Conservation (phyloP, 345 rosid genomes). For the Microcos paniculata region DNA sequence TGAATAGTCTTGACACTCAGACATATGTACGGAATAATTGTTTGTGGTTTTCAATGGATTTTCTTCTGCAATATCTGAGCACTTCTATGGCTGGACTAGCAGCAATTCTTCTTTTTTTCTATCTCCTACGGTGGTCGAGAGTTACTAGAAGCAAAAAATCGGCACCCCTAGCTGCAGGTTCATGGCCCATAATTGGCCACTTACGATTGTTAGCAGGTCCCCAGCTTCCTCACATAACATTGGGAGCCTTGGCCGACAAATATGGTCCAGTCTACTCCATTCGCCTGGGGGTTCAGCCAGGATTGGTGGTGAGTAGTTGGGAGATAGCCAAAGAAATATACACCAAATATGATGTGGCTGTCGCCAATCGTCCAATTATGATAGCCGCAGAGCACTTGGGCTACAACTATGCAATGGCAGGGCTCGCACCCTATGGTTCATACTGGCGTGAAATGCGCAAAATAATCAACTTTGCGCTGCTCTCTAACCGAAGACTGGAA, state of each 20-base stretch:
- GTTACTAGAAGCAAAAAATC: not conserved
- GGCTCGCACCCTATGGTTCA: conserved; percentile 26
- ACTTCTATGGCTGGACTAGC: not conserved
- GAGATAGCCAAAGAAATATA: conserved; percentile 39
- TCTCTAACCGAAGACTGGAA: conserved; percentile 30
- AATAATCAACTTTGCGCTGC: conserved; percentile 25
- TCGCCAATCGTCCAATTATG: conserved; percentile 31
- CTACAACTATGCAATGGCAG: conserved; percentile 29
- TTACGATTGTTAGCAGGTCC: conserved; percentile 1
- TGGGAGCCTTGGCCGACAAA: conserved; percentile 38
- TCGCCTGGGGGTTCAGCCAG: conserved; percentile 31
- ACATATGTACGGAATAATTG: not conserved
- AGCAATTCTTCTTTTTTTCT: not conserved
- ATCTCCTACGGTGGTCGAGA: not conserved
- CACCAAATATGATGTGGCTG: conserved; percentile 32
- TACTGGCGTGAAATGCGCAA: conserved; percentile 42
- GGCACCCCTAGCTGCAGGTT: conserved; percentile 9
- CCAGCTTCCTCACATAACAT: conserved; percentile 29
- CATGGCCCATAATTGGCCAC: conserved; percentile 19
- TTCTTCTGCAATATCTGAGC: not conserved
- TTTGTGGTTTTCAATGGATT: not conserved
- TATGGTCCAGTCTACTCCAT: conserved; percentile 42
- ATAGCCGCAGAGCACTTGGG: conserved; percentile 21
- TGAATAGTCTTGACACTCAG: too few relatives aligned
- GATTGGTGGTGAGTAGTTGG: conserved; percentile 36